These are phyloP conservation scores for Citrus cavaleriei DNA, from an alignment of 345 rosid genomes.

Conservation along the genomic window DNA sequence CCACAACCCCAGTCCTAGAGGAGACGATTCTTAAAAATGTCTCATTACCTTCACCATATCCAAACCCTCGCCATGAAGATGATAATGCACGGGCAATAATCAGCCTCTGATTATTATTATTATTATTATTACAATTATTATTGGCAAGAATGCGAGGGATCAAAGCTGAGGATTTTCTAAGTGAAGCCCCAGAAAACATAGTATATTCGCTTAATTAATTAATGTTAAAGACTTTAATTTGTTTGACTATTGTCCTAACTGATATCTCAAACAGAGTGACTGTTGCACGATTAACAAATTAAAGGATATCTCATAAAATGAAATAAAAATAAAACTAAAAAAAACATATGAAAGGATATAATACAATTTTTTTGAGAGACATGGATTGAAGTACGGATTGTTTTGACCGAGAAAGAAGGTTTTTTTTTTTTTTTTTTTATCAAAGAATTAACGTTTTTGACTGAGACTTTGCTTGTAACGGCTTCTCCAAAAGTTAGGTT, in stretches of 20 bases:
- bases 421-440: background rate
- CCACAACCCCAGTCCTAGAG: constrained; percentile 18
- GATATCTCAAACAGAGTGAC: background rate
- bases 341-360: background rate
- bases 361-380: background rate
- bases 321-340: too few relatives aligned
- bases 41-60: background rate
- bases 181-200: constrained; percentile 31
- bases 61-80: constrained; percentile 4
- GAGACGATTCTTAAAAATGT: background rate
- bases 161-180: constrained; percentile 20
- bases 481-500: background rate
- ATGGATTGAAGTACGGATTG: constrained; percentile 5
- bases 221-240: background rate
- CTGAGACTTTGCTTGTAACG: constrained; percentile 8
- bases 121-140: too few relatives aligned
- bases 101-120: background rate
- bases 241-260: background rate
- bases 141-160: constrained; percentile 10
- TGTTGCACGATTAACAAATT: background rate
- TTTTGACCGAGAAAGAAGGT: constrained; percentile 24
- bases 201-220: background rate
- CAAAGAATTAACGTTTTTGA: background rate
- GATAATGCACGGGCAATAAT: background rate
- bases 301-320: background rate